Evolutionary conservation across 177 flowering plant genomes (phyloP).

Genomic region (Vitis hybrid): DNA sequence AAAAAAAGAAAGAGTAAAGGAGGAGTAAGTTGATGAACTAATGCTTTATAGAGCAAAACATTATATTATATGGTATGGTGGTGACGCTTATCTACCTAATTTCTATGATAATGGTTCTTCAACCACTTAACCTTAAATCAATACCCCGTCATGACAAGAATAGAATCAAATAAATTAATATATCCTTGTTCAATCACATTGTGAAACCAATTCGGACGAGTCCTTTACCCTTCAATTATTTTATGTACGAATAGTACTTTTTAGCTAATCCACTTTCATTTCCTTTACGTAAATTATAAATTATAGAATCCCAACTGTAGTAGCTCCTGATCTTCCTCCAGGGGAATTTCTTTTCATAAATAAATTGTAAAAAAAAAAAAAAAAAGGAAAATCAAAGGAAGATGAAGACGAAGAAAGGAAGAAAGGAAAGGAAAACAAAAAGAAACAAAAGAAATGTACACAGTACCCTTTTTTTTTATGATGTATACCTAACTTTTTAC

Average conservation of each 20-base stretch:
- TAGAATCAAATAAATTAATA: background rate
- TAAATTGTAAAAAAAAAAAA: too few relatives aligned
- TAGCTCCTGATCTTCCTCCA: too few relatives aligned
- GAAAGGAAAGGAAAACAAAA: background rate
- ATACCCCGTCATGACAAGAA: background rate
- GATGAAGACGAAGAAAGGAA: background rate
- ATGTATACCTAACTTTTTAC: constrained; percentile 3
- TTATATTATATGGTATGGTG: background rate
- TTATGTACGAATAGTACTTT: background rate
- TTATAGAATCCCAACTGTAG: too few relatives aligned
- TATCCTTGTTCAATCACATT: background rate
- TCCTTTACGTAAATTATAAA: background rate
- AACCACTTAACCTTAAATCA: constrained; percentile 2
- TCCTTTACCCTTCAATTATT: background rate
- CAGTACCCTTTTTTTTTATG: background rate
- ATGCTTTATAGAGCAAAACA: too few relatives aligned
- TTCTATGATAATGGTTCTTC: background rate
- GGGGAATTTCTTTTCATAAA: too few relatives aligned
- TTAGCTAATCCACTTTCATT: background rate
- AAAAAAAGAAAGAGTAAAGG: background rate
- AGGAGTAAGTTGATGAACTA: background rate
- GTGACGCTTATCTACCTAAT: background rate
- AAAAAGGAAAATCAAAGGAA: too few relatives aligned
- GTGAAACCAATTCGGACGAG: background rate
- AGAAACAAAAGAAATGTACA: background rate